A percentile compares a stretch with the other conserved stretches of the same genome.
Evolutionary conservation across 2,329 filamentous ascomycete species (phyloP).

Genomic region (Cytospora piceicola): DNA sequence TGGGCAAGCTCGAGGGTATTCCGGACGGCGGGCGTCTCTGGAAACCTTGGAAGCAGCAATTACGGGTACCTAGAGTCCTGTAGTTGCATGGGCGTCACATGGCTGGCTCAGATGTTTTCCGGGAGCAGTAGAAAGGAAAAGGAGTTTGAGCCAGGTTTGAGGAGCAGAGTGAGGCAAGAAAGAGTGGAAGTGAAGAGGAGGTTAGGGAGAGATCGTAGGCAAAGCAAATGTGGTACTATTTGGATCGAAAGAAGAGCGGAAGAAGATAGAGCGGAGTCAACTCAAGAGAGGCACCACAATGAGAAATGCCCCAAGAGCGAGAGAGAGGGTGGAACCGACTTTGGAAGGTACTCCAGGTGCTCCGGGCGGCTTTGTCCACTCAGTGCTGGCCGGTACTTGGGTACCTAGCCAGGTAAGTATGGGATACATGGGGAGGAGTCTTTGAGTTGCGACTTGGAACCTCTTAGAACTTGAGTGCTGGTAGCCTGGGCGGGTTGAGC

Average conservation of each 20-base stretch:
- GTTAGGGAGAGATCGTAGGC: slow-evolving; percentile 20
- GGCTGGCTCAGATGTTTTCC: slow-evolving; percentile 15
- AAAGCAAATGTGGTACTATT: slow-evolving; percentile 25
- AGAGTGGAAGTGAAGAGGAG: slow-evolving; percentile 22
- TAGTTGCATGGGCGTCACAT: slow-evolving; percentile 27
- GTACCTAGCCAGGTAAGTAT: neutral
- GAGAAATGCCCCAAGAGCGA: neutral
- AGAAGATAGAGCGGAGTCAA: slow-evolving; percentile 23
- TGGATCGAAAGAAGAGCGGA: slow-evolving; percentile 23
- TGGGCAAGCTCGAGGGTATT: slow-evolving; percentile 16
- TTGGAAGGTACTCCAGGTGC: slow-evolving; percentile 12
- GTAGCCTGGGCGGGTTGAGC: neutral
- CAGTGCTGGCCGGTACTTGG: slow-evolving; percentile 2
- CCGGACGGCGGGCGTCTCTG: slow-evolving; percentile 14
- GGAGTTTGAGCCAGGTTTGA: slow-evolving; percentile 5
- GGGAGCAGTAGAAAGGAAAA: slow-evolving; percentile 3
- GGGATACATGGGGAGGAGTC: neutral
- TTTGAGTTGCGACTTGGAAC: neutral
- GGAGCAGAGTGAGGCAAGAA: slow-evolving; percentile 8
- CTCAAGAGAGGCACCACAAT: neutral
- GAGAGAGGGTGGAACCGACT: slow-evolving; percentile 14
- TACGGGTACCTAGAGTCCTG: slow-evolving; percentile 21
- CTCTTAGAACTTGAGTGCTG: neutral
- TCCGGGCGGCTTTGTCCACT: slow-evolving; percentile 14
- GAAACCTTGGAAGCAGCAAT: slow-evolving; percentile 21